Conservation (phyloP, 441 rosid species). For the Breynia disticha region DNA sequence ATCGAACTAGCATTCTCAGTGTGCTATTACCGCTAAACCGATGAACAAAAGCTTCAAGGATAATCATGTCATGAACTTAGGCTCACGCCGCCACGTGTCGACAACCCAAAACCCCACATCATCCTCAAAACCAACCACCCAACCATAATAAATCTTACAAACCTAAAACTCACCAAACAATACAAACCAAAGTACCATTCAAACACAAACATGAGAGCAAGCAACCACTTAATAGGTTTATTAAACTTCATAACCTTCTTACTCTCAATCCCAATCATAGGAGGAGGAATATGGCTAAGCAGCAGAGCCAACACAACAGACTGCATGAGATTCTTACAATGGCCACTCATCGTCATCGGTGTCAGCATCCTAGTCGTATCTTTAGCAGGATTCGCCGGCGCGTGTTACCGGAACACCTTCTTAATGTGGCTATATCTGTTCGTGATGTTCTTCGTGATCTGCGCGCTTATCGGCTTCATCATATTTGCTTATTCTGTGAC, state of each 20-base stretch:
- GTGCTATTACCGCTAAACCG: too few species aligned
- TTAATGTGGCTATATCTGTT: constrained; percentile 76
- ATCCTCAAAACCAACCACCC: too few species aligned
- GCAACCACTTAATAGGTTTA: constrained; percentile 68
- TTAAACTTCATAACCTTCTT: constrained; percentile 85
- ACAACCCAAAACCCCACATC: too few species aligned
- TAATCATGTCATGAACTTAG: background rate
- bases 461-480: constrained; percentile 66
- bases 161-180: background rate
- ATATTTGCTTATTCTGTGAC: constrained; percentile 81
- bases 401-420: constrained; percentile 71
- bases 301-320: constrained; percentile 79
- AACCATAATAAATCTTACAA: background rate
- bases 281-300: constrained; percentile 98
- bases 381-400: constrained; percentile 76
- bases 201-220: constrained; percentile 40
- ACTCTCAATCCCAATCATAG: constrained; percentile 69
- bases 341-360: constrained; percentile 82
- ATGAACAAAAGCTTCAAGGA: background rate
- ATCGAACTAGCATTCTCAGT: too few species aligned
- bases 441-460: constrained; percentile 71
- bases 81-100: too few species aligned
- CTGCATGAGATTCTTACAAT: constrained; percentile 74
- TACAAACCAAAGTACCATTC: background rate
- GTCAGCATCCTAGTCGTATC: constrained; percentile 64